Evolutionary conservation across 768 basidiomycete species (phyloP), one percentile per base, ranked within the genome.

Genomic region (Mycena maculata): DNA sequence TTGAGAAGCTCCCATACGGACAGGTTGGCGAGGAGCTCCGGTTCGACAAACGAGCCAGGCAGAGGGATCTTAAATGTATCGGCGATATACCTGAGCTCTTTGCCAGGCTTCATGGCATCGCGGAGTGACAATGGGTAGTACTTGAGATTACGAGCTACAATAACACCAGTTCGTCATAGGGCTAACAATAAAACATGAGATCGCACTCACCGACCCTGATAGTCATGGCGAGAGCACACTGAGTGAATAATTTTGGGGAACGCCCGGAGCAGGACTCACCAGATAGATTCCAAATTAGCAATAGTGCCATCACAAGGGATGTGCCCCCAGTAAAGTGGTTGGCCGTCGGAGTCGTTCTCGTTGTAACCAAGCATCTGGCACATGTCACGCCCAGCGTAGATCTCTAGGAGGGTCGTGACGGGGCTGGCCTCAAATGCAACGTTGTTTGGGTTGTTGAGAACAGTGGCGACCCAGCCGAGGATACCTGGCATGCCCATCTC

Each of bases 211-310:
- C 59, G 59, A 60, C 48, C 59, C 59, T 60, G 48, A 53, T n/a
- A 44, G 38, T 38, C 45, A 48, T 47, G 58, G 33, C 22, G 22
- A n/a, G 45, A 61, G 50, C 41, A 50, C 39, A 25, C n/a, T 52
- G 33, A 52, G 60, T 23, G 48, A 61, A n/a, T 38, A 50, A 50
- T 44, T 9, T 39, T 30, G 28, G 28, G 27, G 50, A 50, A 49
- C 42, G 48, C 58, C 52, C 48, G 60, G 42, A 41, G 28, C 28
- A 12, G 15, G 33, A 56, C 79, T 64, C 49, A 79, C 83, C 83
- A 84, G 63, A 84, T 81, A 18, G 84, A 82, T 69, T 85, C 84
- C 60, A 84, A 49, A 65, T 85, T 85, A 4, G 84, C 84, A 10
- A 85, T 75, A 12, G 83, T 77, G 4, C 84, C 84, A 47, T 76